A percentile compares a stretch with the other conserved stretches of the same genome.
Evolutionary conservation across 106 monocot genomes (phyloP).

Genomic region (Cymbidium sinense): DNA sequence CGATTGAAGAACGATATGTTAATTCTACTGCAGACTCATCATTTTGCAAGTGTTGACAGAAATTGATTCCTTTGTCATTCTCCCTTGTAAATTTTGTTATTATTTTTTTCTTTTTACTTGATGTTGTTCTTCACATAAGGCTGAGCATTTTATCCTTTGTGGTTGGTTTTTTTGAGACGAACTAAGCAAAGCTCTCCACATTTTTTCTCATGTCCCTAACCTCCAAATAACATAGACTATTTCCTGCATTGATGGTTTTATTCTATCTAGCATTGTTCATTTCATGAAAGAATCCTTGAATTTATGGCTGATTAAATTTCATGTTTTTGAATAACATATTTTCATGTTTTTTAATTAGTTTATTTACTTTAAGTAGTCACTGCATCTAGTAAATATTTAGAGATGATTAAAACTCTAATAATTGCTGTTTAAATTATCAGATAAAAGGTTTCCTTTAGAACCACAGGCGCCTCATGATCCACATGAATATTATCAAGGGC

Average conservation of each 20-base stretch:
- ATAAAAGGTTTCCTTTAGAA: slow-evolving; percentile 25
- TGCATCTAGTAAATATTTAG: not conserved
- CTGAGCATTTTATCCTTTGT: not conserved
- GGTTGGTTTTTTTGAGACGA: not conserved
- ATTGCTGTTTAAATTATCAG: slow-evolving; percentile 13
- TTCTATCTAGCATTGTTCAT: not conserved
- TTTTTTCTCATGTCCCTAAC: not conserved
- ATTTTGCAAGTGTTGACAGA: not conserved
- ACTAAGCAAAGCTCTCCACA: not conserved
- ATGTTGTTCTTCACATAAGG: not conserved
- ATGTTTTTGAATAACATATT: not conserved
- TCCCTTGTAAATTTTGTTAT: not conserved
- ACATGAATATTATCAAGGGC: slow-evolving; percentile 24
- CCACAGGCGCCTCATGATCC: slow-evolving; percentile 11
- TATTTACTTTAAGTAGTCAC: not conserved
- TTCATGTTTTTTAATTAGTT: not conserved
- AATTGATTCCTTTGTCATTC: not conserved
- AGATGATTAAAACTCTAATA: not conserved
- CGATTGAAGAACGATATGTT: not conserved
- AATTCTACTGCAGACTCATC: not conserved
- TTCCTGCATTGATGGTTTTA: too few relatives aligned
- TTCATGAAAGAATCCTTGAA: not conserved
- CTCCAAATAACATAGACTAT: too few relatives aligned
- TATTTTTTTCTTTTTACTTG: not conserved
- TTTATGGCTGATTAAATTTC: not conserved